Evolutionary conservation across 1,139 yeast species (phyloP).

Genomic region (Yamadazyma kanchanaburiensis): DNA sequence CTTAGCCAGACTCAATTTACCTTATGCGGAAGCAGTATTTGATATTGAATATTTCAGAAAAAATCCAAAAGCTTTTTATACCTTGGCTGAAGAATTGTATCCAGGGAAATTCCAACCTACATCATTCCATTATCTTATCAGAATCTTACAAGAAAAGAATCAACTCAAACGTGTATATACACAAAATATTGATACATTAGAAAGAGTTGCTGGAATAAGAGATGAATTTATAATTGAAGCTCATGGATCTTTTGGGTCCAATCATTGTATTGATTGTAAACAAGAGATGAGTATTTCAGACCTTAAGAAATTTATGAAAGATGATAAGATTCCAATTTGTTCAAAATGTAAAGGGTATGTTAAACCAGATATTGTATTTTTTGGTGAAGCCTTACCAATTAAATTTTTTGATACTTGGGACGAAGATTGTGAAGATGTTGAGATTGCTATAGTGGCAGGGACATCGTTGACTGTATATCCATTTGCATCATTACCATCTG

Average conservation of each 20-base stretch:
- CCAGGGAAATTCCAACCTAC: slow-evolving; percentile 90
- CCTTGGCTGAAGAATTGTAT: slow-evolving; percentile 76
- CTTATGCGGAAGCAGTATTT: slow-evolving; percentile 94
- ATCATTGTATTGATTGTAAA: slow-evolving; percentile 77
- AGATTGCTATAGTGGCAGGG: slow-evolving; percentile 85
- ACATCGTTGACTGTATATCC: slow-evolving; percentile 89
- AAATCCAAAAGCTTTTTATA: slow-evolving; percentile 79
- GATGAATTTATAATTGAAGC: slow-evolving; percentile 76
- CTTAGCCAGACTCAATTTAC: slow-evolving; percentile 67
- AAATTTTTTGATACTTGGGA: slow-evolving; percentile 69
- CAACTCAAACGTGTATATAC: slow-evolving; percentile 72
- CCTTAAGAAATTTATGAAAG: slow-evolving; percentile 43
- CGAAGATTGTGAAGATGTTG: slow-evolving; percentile 56
- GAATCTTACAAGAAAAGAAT: slow-evolving; percentile 60
- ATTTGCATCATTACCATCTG: slow-evolving; percentile 78
- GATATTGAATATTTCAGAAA: slow-evolving; percentile 77
- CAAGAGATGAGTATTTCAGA: slow-evolving; percentile 49
- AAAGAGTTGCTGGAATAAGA: slow-evolving; percentile 74
- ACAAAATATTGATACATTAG: slow-evolving; percentile 90
- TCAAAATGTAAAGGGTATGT: slow-evolving; percentile 65
- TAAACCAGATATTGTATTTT: slow-evolving; percentile 90
- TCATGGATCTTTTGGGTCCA: slow-evolving; percentile 87
- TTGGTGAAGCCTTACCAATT: slow-evolving; percentile 81
- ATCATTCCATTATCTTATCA: slow-evolving; percentile 69
- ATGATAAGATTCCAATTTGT: slow-evolving; percentile 50